Evolutionary conservation across 257 asterid genomes (phyloP), one percentile per base, ranked within the genome.

Genomic region (Solanum sitiens): DNA sequence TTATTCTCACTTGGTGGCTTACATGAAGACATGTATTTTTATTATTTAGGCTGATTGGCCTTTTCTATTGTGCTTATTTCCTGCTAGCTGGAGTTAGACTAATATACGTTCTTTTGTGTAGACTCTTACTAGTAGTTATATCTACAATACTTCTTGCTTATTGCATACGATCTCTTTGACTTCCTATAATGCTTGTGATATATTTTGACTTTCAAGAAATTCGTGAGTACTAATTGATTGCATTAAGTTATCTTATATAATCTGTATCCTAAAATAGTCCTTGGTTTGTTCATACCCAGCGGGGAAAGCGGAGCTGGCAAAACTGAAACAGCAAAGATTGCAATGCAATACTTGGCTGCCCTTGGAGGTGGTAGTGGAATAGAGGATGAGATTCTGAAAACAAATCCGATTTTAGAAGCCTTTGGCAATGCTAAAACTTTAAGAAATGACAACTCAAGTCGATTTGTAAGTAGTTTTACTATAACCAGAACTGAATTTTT

Each of bases 241-340:
- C 40, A 79, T 79, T 47, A 79, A 45, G 42, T 37, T 67, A 82
- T 50, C 70, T 32, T 82, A 50, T 40, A 50, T 82, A 50, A 30
- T 82, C 86, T 47, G 42, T 44, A 20, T 18, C 71, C 75, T 86
- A 70, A 87, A 70, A 87, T 91, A 35, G 83, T 90, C 87, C 82
- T 44, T 86, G 87, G 11, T 87, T 88, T 85, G 84, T 74, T 87
- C 53, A 63, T 77, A 7, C 89, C 65, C 94, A 97, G 99, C 92
- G 99, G 99, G 90, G 99, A 97, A 92, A 97, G 99, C 90, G 99
- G 99, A 92, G 99, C 99, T 87, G 99, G 99, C 70, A 97, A 97
- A 92, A 97, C 99, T 11, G 99, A 97, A 92, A 97, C 99, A 16
- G 99, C 99, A 88, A 97, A 97, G 91, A 97, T 97, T 91, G 98